Conservation (phyloP, 768 basidiomycete genomes). For the Chalciporus chontae region DNA sequence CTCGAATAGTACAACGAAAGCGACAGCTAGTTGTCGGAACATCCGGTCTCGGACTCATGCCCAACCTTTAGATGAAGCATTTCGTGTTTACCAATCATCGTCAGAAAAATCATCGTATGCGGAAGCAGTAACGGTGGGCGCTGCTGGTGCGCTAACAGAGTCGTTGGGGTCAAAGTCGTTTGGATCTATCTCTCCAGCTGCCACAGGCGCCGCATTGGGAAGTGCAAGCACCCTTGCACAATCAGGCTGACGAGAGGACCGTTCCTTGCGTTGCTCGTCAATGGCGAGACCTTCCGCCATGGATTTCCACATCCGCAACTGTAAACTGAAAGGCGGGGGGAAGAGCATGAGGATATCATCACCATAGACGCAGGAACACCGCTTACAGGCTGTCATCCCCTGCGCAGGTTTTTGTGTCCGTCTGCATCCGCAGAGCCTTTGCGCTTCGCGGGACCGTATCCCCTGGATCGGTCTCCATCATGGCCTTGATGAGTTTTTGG, state of each 20-base stretch:
- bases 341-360: neutral
- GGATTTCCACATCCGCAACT: slow-evolving; percentile 43
- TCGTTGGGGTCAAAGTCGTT: slow-evolving; percentile 13
- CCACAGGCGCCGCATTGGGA: neutral
- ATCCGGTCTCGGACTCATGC: too few species aligned
- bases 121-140: neutral
- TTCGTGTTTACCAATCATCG: slow-evolving; percentile 23
- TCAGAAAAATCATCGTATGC: slow-evolving; percentile 24
- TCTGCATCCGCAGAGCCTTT: slow-evolving; percentile 30
- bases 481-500: slow-evolving; percentile 33
- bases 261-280: slow-evolving; percentile 39
- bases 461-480: slow-evolving; percentile 36
- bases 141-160: slow-evolving; percentile 6
- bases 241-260: slow-evolving; percentile 10
- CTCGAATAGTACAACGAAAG: too few species aligned
- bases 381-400: slow-evolving; percentile 52
- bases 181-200: slow-evolving; percentile 5
- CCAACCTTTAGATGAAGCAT: neutral
- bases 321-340: slow-evolving; percentile 27
- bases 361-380: neutral
- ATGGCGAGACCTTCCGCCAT: slow-evolving; percentile 46
- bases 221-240: slow-evolving; percentile 13
- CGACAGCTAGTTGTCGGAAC: neutral
- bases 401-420: slow-evolving; percentile 40
- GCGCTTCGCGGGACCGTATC: slow-evolving; percentile 31